Conservation (phyloP, 2,329 filamentous ascomycete species). For the Colletotrichum viniferum region DNA sequence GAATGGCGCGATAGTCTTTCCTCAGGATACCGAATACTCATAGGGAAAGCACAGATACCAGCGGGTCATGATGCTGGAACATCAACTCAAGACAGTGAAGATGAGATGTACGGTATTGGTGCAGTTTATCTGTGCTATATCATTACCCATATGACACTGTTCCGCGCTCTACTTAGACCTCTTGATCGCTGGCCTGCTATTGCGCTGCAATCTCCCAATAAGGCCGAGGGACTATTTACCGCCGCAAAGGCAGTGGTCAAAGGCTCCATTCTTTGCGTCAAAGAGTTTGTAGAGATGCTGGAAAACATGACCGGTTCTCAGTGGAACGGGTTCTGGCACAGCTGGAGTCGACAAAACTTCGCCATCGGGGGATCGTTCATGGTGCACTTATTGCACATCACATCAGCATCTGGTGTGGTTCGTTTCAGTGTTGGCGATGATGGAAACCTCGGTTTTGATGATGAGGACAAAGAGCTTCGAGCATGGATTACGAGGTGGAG, state of each 20-base stretch:
- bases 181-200: not conserved
- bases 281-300: not conserved
- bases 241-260: not conserved
- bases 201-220: not conserved
- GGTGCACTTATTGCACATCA: not conserved
- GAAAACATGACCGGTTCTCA: not conserved
- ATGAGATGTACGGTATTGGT: not conserved
- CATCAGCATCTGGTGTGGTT: not conserved
- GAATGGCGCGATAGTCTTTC: not conserved
- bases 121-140: not conserved
- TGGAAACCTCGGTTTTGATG: not conserved
- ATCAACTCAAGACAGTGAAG: not conserved
- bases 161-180: not conserved
- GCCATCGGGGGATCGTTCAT: not conserved
- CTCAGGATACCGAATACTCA: not conserved
- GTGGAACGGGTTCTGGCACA: not conserved
- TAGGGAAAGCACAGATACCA: not conserved
- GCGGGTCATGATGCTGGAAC: not conserved
- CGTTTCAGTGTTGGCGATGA: not conserved
- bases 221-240: not conserved
- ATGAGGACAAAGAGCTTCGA: not conserved
- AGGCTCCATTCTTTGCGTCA: not conserved
- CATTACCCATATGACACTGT: not conserved
- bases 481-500: not conserved
- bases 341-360: not conserved